Base-by-base conservation (phyloP, 2,329 filamentous ascomycete species). In the Epichloe typhina region DNA sequence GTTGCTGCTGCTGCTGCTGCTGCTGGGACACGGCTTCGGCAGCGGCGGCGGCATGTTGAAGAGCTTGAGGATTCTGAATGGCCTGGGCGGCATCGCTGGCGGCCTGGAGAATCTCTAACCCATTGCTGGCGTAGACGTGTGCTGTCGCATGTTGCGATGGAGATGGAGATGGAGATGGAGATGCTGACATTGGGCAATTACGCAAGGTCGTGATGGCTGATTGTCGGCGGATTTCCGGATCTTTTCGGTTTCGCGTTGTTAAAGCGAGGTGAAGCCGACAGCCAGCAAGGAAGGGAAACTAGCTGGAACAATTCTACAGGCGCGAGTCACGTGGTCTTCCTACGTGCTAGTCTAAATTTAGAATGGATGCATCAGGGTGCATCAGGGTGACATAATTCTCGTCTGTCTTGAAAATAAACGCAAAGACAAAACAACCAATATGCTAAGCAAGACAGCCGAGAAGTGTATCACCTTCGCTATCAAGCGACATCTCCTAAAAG, bases 81-180 rank as follows among this genome's bases (percentile, higher is more conserved):
- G 67, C 65, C 53, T 70, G 67, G 33, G 69, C 69, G 19, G 69
- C 70, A 53, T 71, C 69, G 53, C 67, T 72, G 42, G 69, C 70
- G 19, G 69, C 70, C 54, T 72, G 70, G 36, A 72, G 64, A 50
- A 71, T 71, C 56, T 71, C 68, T 45, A 72, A 64, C 36, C 70
- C 69, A 58, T 72, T 72, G 59, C 67, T 71, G 47, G 69, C 69
- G 55, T 72, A 72, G 52, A 63, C 67, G 60, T 72, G 69, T 44
- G 67, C 69, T 36, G 61, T 62, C 53, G 48, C 49, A 26, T 54
- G 53, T 45, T 55, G 57, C 37, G 56, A 55, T 40, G 58, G 57
- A 21, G 56, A 54, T 19, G 55, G 50, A 38, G 57, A 56, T 54
- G 61, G 56, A 38, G 57, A 56, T 54, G 61, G 55, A 38, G 57